Base-by-base conservation (phyloP, 257 asterid species). In the Solanum ossicruentum region DNA sequence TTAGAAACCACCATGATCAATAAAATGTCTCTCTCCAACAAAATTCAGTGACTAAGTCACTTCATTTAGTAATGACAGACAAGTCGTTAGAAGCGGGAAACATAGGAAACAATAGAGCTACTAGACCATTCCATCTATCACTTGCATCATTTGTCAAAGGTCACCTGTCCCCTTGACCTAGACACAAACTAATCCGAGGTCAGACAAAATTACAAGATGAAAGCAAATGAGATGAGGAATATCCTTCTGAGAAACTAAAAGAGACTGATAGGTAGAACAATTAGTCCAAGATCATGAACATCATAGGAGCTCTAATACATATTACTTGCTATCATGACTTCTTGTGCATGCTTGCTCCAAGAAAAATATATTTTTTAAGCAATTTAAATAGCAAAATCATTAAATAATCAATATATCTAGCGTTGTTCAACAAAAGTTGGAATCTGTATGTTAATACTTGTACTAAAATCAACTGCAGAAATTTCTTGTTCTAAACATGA, bases 31-130 rank as follows among this genome's bases (percentile, higher is more conserved):
- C 36, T 63, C 41, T 60, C 13, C 70, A 63, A 63, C 43, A 84
- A 39, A 16, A 77, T 23, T 84, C 89, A 2, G 83, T 82, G 80
- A 85, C 87, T 17, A 57, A 88, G 23, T 16, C 83, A 4, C 78
- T 87, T 41, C 52, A 56, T 54, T 26, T 49, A 79, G 71, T 85
- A 2, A 87, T 87, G 85, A 65, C 51, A 75, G 65, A 88, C 10
- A 52, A 71, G 21, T 55, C 17, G 8, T 55, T 10, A 55, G 61
- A 55, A 55, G 21, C 61, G 17, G 61, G 21, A 55, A 55, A 55
- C 60, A 55, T 5, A 55, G n/a, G 8, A 55, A 55, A 17, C n/a
- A 16, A 55, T 17, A 55, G 21, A 55, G 10, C 61, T 55, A 55
- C 61, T 55, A 9, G 17, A 55, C 8, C 4, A 55, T 55, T 17